These are phyloP conservation scores for Magnolia sinica DNA, from an alignment of 164 flowering plant species.

Conservation along the genomic window DNA sequence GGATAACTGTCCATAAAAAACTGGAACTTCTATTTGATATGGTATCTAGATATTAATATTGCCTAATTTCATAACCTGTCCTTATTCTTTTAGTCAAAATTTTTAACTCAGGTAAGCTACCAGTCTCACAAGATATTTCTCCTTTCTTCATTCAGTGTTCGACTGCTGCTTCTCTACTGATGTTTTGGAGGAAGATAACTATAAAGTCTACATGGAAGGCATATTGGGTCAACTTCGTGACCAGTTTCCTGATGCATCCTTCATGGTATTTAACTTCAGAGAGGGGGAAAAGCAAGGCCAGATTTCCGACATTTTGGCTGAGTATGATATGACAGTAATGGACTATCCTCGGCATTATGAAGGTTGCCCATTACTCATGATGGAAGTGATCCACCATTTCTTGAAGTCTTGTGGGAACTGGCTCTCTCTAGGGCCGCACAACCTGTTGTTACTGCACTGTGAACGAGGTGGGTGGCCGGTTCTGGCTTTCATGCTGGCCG, in stretches of 20 bases:
- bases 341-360: conserved; percentile 92
- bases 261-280: conserved; percentile 84
- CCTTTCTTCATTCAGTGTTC: conserved; percentile 49
- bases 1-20: too few relatives aligned
- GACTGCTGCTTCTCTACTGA: conserved; percentile 86
- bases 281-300: conserved; percentile 54
- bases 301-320: conserved; percentile 47
- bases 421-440: conserved; percentile 78
- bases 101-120: neutral
- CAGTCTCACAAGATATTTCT: neutral
- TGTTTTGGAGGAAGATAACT: conserved; percentile 54
- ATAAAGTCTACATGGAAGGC: conserved; percentile 61
- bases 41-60: too few relatives aligned
- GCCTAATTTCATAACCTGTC: neutral
- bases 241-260: conserved; percentile 69
- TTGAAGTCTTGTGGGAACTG: conserved; percentile 85
- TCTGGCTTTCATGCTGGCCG: conserved; percentile 90
- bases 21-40: too few relatives aligned
- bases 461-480: conserved; percentile 95
- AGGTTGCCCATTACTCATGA: conserved; percentile 72
- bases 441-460: conserved; percentile 85
- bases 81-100: neutral
- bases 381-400: conserved; percentile 91
- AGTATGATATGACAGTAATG: conserved; percentile 83
- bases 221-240: conserved; percentile 62